Conservation (phyloP, 2,329 filamentous ascomycete genomes). For the Verticillium nubilum region DNA sequence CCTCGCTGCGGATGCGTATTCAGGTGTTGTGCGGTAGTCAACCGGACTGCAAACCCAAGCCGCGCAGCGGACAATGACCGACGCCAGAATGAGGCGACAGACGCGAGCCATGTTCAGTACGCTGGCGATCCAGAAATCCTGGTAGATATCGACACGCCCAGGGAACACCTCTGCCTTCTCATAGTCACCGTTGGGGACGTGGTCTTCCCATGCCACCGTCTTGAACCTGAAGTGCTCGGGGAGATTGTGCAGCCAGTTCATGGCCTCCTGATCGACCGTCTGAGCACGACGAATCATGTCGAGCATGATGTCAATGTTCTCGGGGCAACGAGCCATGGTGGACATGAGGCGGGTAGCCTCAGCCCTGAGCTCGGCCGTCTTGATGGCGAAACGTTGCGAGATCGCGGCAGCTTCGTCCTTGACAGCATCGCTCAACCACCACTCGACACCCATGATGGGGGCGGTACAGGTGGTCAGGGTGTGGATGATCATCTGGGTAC, state of each 20-base stretch:
- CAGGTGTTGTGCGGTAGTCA: conserved; percentile 57
- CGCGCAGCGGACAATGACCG: conserved; percentile 51
- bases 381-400: conserved; percentile 48
- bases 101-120: conserved; percentile 52
- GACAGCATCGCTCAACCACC: conserved; percentile 52
- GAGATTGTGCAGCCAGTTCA: conserved; percentile 44
- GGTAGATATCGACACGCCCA: conserved; percentile 54
- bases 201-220: conserved; percentile 52
- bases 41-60: conserved; percentile 56
- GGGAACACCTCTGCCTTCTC: conserved; percentile 51
- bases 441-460: conserved; percentile 49
- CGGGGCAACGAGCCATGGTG: conserved; percentile 36
- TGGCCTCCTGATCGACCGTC: conserved; percentile 44
- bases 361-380: conserved; percentile 48
- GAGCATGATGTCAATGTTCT: conserved; percentile 44
- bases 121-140: conserved; percentile 53
- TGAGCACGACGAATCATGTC: conserved; percentile 47
- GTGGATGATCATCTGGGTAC: conserved; percentile 58
- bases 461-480: conserved; percentile 47
- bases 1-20: conserved; percentile 51
- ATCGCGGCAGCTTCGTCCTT: conserved; percentile 41
- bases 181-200: conserved; percentile 46
- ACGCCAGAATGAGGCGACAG: conserved; percentile 48
- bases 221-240: conserved; percentile 45
- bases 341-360: conserved; percentile 47